These are phyloP conservation scores for Acrocalymma vagum DNA, from an alignment of 2,329 filamentous ascomycete species.

Conservation along the genomic window DNA sequence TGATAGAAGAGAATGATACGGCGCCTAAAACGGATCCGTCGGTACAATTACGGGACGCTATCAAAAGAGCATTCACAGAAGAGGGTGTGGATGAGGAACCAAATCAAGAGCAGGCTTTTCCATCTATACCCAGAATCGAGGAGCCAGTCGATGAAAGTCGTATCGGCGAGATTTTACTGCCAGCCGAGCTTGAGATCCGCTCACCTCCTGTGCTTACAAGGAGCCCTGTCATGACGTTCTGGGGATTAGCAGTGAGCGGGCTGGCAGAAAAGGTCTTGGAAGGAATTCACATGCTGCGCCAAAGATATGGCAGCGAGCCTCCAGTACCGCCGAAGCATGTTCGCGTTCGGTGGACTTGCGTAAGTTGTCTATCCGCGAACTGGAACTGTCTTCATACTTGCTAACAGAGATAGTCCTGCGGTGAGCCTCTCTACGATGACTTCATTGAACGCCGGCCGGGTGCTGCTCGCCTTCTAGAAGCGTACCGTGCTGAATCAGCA, in stretches of 20 bases:
- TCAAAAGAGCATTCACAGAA: conserved; percentile 21
- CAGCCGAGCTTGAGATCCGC: conserved; percentile 29
- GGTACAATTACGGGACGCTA: conserved; percentile 26
- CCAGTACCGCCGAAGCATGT: conserved; percentile 36
- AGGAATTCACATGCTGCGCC: conserved; percentile 26
- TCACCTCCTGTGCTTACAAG: conserved; percentile 11
- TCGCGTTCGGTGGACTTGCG: conserved; percentile 48
- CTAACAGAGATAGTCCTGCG: conserved; percentile 34
- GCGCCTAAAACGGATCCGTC: conserved; percentile 11
- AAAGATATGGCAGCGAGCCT: conserved; percentile 39
- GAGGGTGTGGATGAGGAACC: too few relatives aligned
- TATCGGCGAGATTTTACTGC: conserved; percentile 30
- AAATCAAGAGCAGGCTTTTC: too few relatives aligned
- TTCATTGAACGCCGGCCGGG: conserved; percentile 47
- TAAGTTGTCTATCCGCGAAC: conserved; percentile 15
- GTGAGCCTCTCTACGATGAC: conserved; percentile 47
- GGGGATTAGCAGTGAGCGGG: conserved; percentile 29
- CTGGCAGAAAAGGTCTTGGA: conserved; percentile 27
- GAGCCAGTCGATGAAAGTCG: conserved; percentile 16
- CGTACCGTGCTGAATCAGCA: too few relatives aligned
- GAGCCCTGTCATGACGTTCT: conserved; percentile 25
- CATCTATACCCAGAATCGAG: conserved; percentile 22
- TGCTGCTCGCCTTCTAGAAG: conserved; percentile 49
- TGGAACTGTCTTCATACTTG: not conserved
- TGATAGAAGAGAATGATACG: too few relatives aligned